Evolutionary conservation across 1,139 yeast species (phyloP), one percentile per base, ranked within the genome.

Genomic region (Meyerozyma carpophila): DNA sequence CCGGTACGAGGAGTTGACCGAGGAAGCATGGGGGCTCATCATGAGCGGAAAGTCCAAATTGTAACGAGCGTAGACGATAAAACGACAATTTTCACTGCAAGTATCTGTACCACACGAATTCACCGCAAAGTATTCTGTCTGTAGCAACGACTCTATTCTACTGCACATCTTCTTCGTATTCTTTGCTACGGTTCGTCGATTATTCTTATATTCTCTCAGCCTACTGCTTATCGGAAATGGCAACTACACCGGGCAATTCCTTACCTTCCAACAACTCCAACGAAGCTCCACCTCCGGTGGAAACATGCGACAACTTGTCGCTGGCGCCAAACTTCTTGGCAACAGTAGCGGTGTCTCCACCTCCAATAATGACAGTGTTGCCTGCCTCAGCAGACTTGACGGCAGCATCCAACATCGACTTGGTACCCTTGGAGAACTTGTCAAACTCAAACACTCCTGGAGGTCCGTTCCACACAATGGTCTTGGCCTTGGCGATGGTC

Each of bases 261-360:
- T 91, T 91, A 75, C 98, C 98, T 77, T 91, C 98, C 66, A 91
- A 84, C 68, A 91, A 84, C 75, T 91, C 98, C 68, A 91, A 81
- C 50, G 97, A 90, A 55, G 98, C 98, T 81, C 98, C 98, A 74
- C 98, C 98, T 74, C 98, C 98, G 52, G 98, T 91, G 55, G 97
- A 90, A 54, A 91, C 96, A 73, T 91, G 98, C 45, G 96, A 88
- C 63, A 91, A 81, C 78, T 90, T 87, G 66, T 87, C 95, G 60
- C 88, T 93, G 54, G 82, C 96, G 65, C 96, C 96, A 70, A 75
- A 91, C 79, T 91, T 91, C 87, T 90, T 90, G 61, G 96, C 96
- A 55, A 90, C 98, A 56, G 98, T 91, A 56, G 98, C 98, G 61
- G 98, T 91, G 74, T 91, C 98, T 79, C 98, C 98, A 82, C 98